phyloP scores from a whole-genome alignment of 2,329 filamentous ascomycete species.

The Scedosporium apiospermum region DNA sequence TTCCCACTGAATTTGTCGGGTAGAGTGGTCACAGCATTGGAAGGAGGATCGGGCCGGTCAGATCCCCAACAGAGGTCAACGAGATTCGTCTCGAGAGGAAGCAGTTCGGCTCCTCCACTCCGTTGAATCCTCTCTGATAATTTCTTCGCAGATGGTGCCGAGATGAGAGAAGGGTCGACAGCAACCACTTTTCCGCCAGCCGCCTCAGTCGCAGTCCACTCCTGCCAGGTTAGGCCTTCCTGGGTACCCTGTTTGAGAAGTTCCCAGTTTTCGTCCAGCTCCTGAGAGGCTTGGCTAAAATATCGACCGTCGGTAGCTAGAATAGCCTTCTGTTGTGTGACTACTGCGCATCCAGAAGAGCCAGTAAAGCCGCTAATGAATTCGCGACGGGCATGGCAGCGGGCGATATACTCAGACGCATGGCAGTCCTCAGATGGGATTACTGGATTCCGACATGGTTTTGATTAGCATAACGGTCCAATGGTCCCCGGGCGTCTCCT shows the following conservation, averaged over 20 bases:
- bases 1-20: constrained; percentile 70
- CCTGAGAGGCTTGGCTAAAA: constrained; percentile 90
- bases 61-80: constrained; percentile 84
- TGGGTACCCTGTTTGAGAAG: constrained; percentile 88
- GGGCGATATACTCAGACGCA: constrained; percentile 94
- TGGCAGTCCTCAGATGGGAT: constrained; percentile 96
- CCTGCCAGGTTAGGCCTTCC: constrained; percentile 93
- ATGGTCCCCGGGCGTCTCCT: constrained; percentile 1
- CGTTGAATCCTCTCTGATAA: constrained; percentile 80
- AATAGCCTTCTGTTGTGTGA: constrained; percentile 78
- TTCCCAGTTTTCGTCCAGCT: constrained; percentile 85
- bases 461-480: constrained; percentile 24
- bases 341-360: constrained; percentile 84
- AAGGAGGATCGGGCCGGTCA: constrained; percentile 63
- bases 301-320: constrained; percentile 93
- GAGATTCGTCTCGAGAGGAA: constrained; percentile 70
- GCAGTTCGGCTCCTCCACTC: constrained; percentile 67
- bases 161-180: constrained; percentile 82
- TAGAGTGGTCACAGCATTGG: constrained; percentile 65
- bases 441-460: constrained; percentile 43
- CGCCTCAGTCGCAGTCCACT: constrained; percentile 86
- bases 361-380: constrained; percentile 93
- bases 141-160: constrained; percentile 54
- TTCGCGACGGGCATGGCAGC: constrained; percentile 84
- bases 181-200: constrained; percentile 79